Conservation (phyloP, 2,329 filamentous ascomycete species). For the Alternaria ventricosa region DNA sequence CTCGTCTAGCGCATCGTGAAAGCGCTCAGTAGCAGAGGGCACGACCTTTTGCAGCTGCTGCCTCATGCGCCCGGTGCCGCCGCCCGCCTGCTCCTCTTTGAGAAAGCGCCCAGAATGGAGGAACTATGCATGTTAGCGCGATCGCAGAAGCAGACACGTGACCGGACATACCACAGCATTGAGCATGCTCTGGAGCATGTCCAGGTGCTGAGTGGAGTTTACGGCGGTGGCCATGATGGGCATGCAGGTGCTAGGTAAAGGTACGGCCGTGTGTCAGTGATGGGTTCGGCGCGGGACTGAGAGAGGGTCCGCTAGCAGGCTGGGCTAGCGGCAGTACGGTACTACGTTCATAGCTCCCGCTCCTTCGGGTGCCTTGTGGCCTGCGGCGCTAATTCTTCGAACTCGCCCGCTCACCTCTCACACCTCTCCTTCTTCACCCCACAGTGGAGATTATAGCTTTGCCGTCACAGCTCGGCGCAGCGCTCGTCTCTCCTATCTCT, state of each 20-base stretch:
- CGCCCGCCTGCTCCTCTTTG: slow-evolving; percentile 47
- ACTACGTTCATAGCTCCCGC: slow-evolving; percentile 13
- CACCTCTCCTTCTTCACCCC: slow-evolving; percentile 43
- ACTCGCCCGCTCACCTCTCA: slow-evolving; percentile 24
- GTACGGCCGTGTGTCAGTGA: neutral
- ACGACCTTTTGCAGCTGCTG: slow-evolving; percentile 48
- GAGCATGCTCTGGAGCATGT: slow-evolving; percentile 56
- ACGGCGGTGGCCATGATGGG: slow-evolving; percentile 24
- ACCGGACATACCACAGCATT: slow-evolving; percentile 53
- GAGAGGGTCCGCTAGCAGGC: neutral
- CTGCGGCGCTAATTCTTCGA: slow-evolving; percentile 33
- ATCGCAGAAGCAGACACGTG: neutral
- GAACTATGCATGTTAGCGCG: slow-evolving; percentile 41
- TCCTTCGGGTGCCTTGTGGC: slow-evolving; percentile 27
- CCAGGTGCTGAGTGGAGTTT: slow-evolving; percentile 39
- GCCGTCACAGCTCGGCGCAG: slow-evolving; percentile 46
- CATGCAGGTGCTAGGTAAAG: neutral
- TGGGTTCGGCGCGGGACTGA: neutral
- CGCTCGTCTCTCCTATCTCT: slow-evolving; percentile 44
- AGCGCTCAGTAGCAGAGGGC: slow-evolving; percentile 51
- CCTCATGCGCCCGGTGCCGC: slow-evolving; percentile 39
- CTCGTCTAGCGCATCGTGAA: slow-evolving; percentile 60
- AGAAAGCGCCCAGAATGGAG: slow-evolving; percentile 55
- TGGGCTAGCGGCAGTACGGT: neutral
- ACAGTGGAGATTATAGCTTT: slow-evolving; percentile 42